Percentiles rank a stretch among this genome's conserved stretches.
These are phyloP conservation scores for Nicotiana knightiana DNA, from an alignment of 257 asterid genomes.

Conservation along the genomic window DNA sequence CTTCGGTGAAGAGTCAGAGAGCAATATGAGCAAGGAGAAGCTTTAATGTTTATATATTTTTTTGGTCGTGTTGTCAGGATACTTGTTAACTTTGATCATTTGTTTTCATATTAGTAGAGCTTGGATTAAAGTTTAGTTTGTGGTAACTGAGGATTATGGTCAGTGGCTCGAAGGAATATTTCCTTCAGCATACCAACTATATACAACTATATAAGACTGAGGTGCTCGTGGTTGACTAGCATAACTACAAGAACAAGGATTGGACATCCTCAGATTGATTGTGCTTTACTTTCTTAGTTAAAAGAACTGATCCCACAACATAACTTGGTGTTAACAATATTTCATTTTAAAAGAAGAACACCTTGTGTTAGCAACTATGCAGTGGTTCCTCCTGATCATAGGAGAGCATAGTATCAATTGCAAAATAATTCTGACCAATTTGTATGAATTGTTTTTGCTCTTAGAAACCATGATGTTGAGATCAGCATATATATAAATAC, in stretches of 20 bases:
- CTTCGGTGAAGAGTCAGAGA: not conserved
- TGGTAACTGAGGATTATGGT: not conserved
- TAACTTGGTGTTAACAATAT: not conserved
- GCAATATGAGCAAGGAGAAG: not conserved
- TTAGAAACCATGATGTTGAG: not conserved
- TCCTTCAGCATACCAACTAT: not conserved
- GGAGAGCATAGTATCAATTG: not conserved
- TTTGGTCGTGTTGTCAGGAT: not conserved
- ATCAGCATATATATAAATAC: not conserved
- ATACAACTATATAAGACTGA: not conserved
- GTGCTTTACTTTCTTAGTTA: not conserved
- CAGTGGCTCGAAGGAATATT: not conserved
- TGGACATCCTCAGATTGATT: not conserved
- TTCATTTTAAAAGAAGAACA: too few relatives aligned
- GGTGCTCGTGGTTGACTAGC: not conserved
- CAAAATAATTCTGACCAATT: not conserved
- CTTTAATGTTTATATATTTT: not conserved
- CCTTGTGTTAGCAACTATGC: not conserved
- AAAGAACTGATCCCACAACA: not conserved
- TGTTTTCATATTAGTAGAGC: not conserved
- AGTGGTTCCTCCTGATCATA: not conserved
- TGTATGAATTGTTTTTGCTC: not conserved
- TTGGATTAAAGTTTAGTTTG: not conserved
- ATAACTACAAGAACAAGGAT: not conserved
- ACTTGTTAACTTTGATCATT: not conserved